These are phyloP conservation scores for Apophysomyces sp. DNA, from an alignment of 371 early-diverging fungal species.

Conservation along the genomic window DNA sequence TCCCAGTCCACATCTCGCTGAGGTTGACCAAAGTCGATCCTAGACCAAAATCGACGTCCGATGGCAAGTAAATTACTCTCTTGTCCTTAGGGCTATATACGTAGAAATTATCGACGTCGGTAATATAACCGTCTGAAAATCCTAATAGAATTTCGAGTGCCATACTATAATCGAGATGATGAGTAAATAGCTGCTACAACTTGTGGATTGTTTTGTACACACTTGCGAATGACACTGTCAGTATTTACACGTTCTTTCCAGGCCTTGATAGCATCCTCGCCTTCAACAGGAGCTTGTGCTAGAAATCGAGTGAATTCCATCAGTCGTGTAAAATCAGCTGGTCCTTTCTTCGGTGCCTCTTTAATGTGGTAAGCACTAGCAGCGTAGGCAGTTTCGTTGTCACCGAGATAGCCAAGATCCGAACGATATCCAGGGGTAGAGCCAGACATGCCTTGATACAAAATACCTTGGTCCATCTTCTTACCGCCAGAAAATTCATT, in stretches of 20 bases:
- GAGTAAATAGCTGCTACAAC: neutral
- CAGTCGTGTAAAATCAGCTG: slow-evolving; percentile 15
- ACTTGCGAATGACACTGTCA: slow-evolving; percentile 36
- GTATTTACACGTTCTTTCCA: slow-evolving; percentile 35
- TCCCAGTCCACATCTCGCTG: slow-evolving; percentile 18
- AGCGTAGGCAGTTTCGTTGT: slow-evolving; percentile 18
- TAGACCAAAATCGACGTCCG: slow-evolving; percentile 33
- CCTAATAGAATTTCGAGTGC: slow-evolving; percentile 36
- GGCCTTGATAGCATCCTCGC: slow-evolving; percentile 7
- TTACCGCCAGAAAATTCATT: slow-evolving; percentile 34
- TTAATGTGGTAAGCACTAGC: slow-evolving; percentile 30
- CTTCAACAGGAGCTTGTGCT: slow-evolving; percentile 15
- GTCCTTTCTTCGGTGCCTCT: slow-evolving; percentile 15
- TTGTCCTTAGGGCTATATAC: slow-evolving; percentile 14
- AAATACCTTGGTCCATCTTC: slow-evolving; percentile 26
- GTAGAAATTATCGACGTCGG: slow-evolving; percentile 36
- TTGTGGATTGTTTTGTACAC: slow-evolving; percentile 6
- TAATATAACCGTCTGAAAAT: slow-evolving; percentile 36
- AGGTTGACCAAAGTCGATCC: slow-evolving; percentile 21
- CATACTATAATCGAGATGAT: slow-evolving; percentile 12
- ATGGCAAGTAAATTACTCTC: slow-evolving; percentile 26
- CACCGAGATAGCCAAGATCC: slow-evolving; percentile 19
- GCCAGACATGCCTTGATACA: slow-evolving; percentile 28
- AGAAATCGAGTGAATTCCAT: slow-evolving; percentile 35
- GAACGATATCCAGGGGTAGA: slow-evolving; percentile 9